Conservation (phyloP, 345 rosid species). For the Eucalyptus tenuipes region DNA sequence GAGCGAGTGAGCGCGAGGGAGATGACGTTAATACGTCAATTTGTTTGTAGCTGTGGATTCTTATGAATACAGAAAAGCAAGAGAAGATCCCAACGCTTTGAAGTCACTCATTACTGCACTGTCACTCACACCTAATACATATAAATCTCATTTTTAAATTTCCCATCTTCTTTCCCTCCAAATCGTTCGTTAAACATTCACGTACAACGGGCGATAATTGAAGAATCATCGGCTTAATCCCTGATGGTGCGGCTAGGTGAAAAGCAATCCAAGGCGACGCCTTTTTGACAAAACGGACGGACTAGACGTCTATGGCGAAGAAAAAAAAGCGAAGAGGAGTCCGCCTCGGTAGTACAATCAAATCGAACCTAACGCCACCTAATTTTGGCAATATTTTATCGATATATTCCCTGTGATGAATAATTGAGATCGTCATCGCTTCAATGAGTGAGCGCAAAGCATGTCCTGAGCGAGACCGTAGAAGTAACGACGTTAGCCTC, state of each 20-base stretch:
- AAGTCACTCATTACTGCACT: conserved; percentile 16
- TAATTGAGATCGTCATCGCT: not conserved
- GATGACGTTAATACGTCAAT: conserved; percentile 13
- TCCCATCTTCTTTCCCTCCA: not conserved
- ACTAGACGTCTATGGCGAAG: not conserved
- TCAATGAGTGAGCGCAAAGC: not conserved
- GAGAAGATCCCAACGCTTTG: conserved; percentile 1
- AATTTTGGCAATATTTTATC: not conserved
- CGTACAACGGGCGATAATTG: not conserved
- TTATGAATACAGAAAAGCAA: not conserved
- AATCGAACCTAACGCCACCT: not conserved
- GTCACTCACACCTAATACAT: not conserved
- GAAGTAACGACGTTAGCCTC: not conserved
- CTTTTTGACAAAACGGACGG: not conserved
- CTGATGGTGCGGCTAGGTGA: not conserved
- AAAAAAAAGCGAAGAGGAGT: not conserved
- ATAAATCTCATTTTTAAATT: not conserved
- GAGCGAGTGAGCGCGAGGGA: not conserved
- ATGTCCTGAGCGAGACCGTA: not conserved
- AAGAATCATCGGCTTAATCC: not conserved
- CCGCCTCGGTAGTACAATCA: not conserved
- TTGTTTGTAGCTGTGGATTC: conserved; percentile 18
- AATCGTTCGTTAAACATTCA: not conserved
- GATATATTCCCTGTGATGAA: not conserved
- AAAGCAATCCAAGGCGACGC: not conserved